Conservation (phyloP, 352 stramenopile genomes). For the Pythium sukuiense region DNA sequence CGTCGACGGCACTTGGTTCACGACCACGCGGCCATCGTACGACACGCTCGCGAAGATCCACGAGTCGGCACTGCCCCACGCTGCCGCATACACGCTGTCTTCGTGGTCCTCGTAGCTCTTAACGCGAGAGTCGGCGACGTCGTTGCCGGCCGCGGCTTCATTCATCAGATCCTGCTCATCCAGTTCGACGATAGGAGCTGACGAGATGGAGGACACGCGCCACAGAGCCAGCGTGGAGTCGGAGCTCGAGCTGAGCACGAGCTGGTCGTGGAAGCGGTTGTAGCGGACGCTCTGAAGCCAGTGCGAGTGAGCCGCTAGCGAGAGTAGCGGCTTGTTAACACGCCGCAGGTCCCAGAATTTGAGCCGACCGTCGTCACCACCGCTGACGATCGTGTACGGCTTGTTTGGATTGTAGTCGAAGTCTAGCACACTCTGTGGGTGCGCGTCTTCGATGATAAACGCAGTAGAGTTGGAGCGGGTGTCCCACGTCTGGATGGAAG, state of each 20-base stretch:
- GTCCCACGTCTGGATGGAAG: conserved; percentile 77
- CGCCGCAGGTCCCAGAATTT: conserved; percentile 98
- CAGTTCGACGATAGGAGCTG: conserved; percentile 93
- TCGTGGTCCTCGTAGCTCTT: conserved; percentile 94
- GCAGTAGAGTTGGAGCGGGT: conserved; percentile 35
- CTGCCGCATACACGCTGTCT: conserved; percentile 91
- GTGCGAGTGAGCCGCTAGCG: conserved; percentile 91
- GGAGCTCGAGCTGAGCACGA: conserved; percentile 92
- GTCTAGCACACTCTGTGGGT: conserved; percentile 64
- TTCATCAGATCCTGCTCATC: conserved; percentile 80
- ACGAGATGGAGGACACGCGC: conserved; percentile 96
- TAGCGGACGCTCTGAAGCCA: conserved; percentile 92
- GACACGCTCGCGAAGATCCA: conserved; percentile 96
- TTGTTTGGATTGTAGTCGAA: conserved; percentile 99
- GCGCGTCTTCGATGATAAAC: conserved; percentile 59
- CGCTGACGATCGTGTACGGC: conserved; percentile 89
- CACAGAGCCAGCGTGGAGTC: conserved; percentile 95
- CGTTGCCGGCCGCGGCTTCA: conserved; percentile 48
- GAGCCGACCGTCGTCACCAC: conserved; percentile 93
- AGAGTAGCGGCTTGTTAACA: conserved; percentile 72
- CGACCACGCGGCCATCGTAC: conserved; percentile 93
- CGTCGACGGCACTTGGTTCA: conserved; percentile 97
- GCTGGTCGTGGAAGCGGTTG: conserved; percentile 98
- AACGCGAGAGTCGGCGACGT: conserved; percentile 73
- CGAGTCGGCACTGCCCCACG: conserved; percentile 93